phyloP scores from a whole-genome alignment of 1,284 basidiomycete species.

The Fereydounia khargensis region DNA sequence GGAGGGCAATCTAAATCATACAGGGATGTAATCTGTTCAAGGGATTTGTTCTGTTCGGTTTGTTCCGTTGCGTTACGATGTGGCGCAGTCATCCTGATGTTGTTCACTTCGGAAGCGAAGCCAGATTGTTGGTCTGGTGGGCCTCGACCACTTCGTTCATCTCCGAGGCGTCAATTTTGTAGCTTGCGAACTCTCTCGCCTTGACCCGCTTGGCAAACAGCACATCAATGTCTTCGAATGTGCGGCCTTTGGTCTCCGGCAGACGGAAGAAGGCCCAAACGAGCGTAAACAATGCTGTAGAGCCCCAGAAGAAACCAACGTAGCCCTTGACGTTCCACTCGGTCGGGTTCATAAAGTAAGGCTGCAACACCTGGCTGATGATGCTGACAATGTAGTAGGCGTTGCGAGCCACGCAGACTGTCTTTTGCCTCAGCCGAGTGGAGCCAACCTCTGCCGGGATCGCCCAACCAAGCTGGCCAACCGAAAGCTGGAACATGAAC shows the following conservation, averaged over 20 bases:
- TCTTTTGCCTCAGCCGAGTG: slow-evolving; percentile 62
- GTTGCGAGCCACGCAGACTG: slow-evolving; percentile 62
- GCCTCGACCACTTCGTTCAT: no score
- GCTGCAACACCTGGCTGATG: slow-evolving; percentile 60
- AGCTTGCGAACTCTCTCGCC: slow-evolving; percentile 57
- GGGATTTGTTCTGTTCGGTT: no score
- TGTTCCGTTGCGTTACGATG: no score
- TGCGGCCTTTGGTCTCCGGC: slow-evolving; percentile 59
- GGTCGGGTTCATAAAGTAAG: slow-evolving; percentile 59
- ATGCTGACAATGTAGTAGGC: slow-evolving; percentile 57
- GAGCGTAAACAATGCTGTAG: slow-evolving; percentile 56
- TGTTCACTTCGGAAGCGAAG: no score
- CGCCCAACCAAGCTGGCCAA: slow-evolving; percentile 60
- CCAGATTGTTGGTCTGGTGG: no score
- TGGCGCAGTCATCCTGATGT: no score
- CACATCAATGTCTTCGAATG: slow-evolving; percentile 60
- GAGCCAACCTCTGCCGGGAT: slow-evolving; percentile 61
- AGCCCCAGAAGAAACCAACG: slow-evolving; percentile 59
- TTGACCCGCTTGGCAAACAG: slow-evolving; percentile 56
- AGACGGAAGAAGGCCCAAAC: slow-evolving; percentile 56
- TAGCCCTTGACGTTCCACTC: slow-evolving; percentile 60
- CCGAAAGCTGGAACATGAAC: slow-evolving; percentile 58
- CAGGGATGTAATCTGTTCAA: no score
- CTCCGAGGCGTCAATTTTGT: slow-evolving; percentile 53
- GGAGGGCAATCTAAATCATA: no score